A percentile compares a stretch with the other conserved stretches of the same genome.
Conservation (phyloP, 495 filamentous ascomycete genomes). For the Tuber indicum region DNA sequence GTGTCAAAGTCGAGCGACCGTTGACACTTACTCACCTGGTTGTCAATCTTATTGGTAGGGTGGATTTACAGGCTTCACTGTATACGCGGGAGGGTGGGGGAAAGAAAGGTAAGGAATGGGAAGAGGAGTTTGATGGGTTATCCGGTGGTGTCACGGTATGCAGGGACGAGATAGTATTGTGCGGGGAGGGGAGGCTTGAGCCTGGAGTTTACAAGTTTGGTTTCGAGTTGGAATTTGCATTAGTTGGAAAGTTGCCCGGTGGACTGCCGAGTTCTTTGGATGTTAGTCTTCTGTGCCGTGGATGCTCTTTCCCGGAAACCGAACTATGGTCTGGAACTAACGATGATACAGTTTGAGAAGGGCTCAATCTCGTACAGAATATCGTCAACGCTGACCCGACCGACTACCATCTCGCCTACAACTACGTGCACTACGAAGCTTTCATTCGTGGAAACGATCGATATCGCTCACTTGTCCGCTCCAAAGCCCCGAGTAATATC, state of each 20-base stretch:
- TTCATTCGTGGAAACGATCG: constrained; percentile 65
- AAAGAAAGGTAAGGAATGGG: constrained; percentile 52
- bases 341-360: constrained; percentile 70
- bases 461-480: constrained; percentile 53
- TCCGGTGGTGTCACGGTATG: constrained; percentile 82
- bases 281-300: constrained; percentile 52
- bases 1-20: constrained; percentile 72
- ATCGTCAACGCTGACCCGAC: constrained; percentile 80
- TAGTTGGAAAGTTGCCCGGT: constrained; percentile 53
- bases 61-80: constrained; percentile 51
- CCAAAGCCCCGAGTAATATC: constrained; percentile 69
- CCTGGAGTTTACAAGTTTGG: constrained; percentile 85
- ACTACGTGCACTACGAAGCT: constrained; percentile 72
- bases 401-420: constrained; percentile 76
- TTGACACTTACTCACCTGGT: constrained; percentile 85
- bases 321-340: constrained; percentile 16
- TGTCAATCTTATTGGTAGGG: constrained; percentile 77
- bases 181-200: constrained; percentile 80
- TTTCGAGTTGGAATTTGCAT: constrained; percentile 75
- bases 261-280: constrained; percentile 87
- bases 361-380: constrained; percentile 88
- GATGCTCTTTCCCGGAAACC: constrained; percentile 12
- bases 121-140: constrained; percentile 58
- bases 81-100: constrained; percentile 43
- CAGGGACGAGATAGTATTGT: constrained; percentile 82